These are phyloP conservation scores for Aspergillus sp. DNA, from an alignment of 2,329 filamentous ascomycete species.

Conservation along the genomic window DNA sequence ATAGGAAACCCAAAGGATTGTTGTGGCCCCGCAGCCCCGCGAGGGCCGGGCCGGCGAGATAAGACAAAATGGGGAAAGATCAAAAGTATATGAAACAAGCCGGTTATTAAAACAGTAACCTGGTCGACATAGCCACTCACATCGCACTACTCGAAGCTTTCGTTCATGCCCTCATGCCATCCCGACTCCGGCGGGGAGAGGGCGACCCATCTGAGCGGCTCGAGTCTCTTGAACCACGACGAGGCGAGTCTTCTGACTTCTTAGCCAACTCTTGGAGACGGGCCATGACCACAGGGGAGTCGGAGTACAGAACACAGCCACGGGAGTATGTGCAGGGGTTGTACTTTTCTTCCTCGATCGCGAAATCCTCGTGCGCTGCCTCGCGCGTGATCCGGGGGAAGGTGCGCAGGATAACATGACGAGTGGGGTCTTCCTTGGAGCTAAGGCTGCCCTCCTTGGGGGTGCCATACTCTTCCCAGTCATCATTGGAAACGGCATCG, in stretches of 20 bases:
- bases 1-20: conserved; percentile 3
- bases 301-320: conserved; percentile 53
- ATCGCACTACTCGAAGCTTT: not conserved
- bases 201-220: conserved; percentile 13
- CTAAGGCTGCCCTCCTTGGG: conserved; percentile 20
- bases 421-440: conserved; percentile 28
- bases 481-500: conserved; percentile 36
- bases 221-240: conserved; percentile 19
- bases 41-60: not conserved
- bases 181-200: not conserved
- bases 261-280: conserved; percentile 43
- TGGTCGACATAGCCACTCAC: not conserved
- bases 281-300: conserved; percentile 46
- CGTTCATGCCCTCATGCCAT: not conserved
- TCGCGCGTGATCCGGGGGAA: conserved; percentile 58
- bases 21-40: not conserved
- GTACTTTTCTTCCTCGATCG: conserved; percentile 49
- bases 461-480: conserved; percentile 40
- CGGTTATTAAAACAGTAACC: not conserved
- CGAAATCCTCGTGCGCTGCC: conserved; percentile 51
- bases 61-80: not conserved
- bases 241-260: conserved; percentile 23
- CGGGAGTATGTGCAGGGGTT: conserved; percentile 50
- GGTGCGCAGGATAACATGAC: conserved; percentile 51
- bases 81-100: not conserved